Base-by-base conservation (phyloP, 2,329 filamentous ascomycete species). In the Scedosporium boydii region DNA sequence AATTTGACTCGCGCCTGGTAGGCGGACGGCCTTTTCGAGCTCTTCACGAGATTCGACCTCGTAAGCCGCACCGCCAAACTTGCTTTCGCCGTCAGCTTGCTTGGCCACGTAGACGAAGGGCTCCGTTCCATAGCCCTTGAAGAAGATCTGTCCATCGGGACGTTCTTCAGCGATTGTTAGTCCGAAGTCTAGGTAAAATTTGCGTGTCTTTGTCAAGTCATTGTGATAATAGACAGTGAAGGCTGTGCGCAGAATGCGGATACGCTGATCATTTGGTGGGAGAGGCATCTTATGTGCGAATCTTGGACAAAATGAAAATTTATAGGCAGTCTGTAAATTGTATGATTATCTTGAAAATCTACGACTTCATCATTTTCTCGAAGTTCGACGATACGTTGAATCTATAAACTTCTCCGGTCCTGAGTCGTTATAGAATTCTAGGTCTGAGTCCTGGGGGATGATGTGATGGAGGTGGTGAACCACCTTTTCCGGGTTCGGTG, bases 211-310 rank as follows among this genome's bases (percentile, higher is more conserved):
- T 2, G 41, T 55, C n/a, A 65, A 53, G 58, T 66, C 64, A 5
- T 61, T 64, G 46, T 66, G 65, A 26, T 65, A 64, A 58, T 66
- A 66, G 14, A 64, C 51, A 34, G 65, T 61, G 34, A 65, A 63
- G 14, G 64, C 59, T 5, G 65, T 59, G 53, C 61, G 63, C 26
- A 60, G 59, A 1, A 64, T 34, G 7, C 56, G 41, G 44, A 66
- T 64, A 18, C 63, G 62, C 18, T 63, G 51, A 55, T 55, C 51
- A 23, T 55, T n/a, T 57, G 1, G 27, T 34, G 6, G 53, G 18
- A 58, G 65, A 58, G 34, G 65, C 63, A 23, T 55, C 41, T 23
- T 53, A 41, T 27, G 42, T 51, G 21, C 34, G 51, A 26, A 56
- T 59, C 59, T 26, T 59, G 61, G 12, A 29, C 16, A n/a, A 61